Percentiles rank a stretch among this genome's conserved stretches.
Evolutionary conservation across 169 alveolate species (phyloP).

Genomic region (Cyclospora cayetanensis): DNA sequence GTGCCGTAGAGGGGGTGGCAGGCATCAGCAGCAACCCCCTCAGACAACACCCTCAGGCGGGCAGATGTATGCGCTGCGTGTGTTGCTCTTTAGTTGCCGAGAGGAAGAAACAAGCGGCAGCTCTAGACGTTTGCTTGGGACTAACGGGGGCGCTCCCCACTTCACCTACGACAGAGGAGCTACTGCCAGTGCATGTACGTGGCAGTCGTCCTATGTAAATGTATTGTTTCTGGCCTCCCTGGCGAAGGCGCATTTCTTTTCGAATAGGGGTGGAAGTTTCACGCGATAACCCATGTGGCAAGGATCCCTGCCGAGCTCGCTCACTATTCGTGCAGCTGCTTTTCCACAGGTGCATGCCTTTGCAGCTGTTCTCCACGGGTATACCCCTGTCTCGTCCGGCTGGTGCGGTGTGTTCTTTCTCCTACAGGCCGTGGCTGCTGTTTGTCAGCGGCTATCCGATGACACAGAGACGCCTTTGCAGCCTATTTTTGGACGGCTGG

Average conservation of each 20-base stretch:
- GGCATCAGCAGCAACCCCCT: conserved; percentile 17
- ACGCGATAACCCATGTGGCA: too few species aligned
- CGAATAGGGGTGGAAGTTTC: too few species aligned
- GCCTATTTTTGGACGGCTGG: conserved; percentile 36
- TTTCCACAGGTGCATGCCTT: not conserved
- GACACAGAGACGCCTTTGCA: conserved; percentile 24
- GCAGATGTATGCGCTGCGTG: not conserved
- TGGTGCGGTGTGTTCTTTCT: not conserved
- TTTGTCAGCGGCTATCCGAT: conserved; percentile 39
- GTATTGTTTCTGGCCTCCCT: too few species aligned
- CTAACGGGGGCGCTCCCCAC: conserved; percentile 37
- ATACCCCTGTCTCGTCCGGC: too few species aligned
- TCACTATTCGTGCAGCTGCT: not conserved
- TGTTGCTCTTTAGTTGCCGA: conserved; percentile 40
- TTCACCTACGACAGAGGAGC: conserved; percentile 17
- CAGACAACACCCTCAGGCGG: not conserved
- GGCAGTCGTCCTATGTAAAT: too few species aligned
- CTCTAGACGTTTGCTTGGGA: conserved; percentile 18
- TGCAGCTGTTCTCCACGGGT: not conserved
- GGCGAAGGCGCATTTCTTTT: too few species aligned
- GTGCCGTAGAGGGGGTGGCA: not conserved
- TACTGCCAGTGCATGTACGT: not conserved
- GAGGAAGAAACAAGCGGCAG: conserved; percentile 43
- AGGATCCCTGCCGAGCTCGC: not conserved
- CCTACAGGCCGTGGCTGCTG: conserved; percentile 49